A percentile compares a stretch with the other conserved stretches of the same genome.
Evolutionary conservation across 345 rosid species (phyloP).

Genomic region (Populus deltoides): DNA sequence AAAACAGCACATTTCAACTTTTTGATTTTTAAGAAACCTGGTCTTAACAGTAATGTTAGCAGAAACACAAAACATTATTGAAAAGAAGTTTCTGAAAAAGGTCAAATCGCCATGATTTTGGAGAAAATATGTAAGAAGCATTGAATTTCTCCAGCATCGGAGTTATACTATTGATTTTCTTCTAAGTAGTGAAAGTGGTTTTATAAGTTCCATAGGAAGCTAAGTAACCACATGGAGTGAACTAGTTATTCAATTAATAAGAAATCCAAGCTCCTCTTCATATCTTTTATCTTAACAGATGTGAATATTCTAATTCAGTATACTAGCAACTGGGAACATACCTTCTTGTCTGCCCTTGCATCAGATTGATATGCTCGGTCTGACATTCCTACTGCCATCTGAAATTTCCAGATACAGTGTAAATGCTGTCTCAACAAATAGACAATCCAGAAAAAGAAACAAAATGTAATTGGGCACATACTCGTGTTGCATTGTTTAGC

Average conservation of each 20-base stretch:
- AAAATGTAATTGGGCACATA: slow-evolving; percentile 30
- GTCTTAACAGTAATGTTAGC: not conserved
- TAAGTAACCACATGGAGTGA: not conserved
- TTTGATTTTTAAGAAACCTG: not conserved
- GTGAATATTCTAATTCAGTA: not conserved
- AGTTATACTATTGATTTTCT: not conserved
- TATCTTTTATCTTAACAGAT: not conserved
- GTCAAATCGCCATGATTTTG: not conserved
- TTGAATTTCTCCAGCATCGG: too few species aligned
- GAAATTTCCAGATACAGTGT: slow-evolving; percentile 20
- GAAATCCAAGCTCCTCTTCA: not conserved
- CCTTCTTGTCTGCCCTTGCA: slow-evolving; percentile 75
- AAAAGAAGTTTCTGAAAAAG: not conserved
- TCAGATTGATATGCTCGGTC: slow-evolving; percentile 65
- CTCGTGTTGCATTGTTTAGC: slow-evolving; percentile 90
- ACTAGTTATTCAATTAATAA: not conserved
- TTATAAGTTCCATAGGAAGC: not conserved
- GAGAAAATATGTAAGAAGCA: not conserved
- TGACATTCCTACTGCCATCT: slow-evolving; percentile 97
- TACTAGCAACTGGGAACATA: slow-evolving; percentile 17
- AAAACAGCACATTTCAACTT: not conserved
- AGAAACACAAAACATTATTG: not conserved
- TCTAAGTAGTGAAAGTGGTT: not conserved
- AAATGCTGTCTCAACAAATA: slow-evolving; percentile 6
- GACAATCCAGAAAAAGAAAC: not conserved